A percentile compares a stretch with the other conserved stretches of the same genome.
Conservation (phyloP, 768 basidiomycete genomes). For the Leccinum pellstonianum region DNA sequence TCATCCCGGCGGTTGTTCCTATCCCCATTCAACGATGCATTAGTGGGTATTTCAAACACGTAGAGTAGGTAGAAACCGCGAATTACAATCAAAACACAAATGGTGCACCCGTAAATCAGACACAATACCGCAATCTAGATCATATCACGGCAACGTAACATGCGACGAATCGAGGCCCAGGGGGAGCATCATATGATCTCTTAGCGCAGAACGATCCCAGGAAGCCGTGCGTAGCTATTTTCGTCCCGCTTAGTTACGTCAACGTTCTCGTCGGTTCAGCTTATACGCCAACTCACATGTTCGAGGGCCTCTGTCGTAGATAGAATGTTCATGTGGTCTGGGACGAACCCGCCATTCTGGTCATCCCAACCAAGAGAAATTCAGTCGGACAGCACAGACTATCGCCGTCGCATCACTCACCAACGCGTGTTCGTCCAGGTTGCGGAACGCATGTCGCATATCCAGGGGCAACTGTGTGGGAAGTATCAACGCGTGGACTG, state of each 20-base stretch:
- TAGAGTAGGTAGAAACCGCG: background rate
- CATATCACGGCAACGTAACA: slow-evolving; percentile 18
- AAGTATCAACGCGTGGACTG: slow-evolving; percentile 69
- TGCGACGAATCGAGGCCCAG: slow-evolving; percentile 46
- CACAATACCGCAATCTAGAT: background rate
- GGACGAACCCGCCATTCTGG: slow-evolving; percentile 52
- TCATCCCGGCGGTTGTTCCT: background rate
- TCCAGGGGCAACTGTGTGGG: slow-evolving; percentile 77
- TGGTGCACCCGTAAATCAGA: background rate
- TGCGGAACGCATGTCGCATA: slow-evolving; percentile 63
- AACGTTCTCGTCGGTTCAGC: background rate
- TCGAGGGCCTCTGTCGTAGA: slow-evolving; percentile 51
- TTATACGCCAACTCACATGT: slow-evolving; percentile 45
- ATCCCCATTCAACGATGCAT: background rate
- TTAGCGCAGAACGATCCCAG: slow-evolving; percentile 50
- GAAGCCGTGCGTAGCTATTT: slow-evolving; percentile 50
- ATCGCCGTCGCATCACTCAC: slow-evolving; percentile 38
- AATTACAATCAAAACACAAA: background rate
- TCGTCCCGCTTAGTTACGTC: slow-evolving; percentile 5
- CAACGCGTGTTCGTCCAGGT: slow-evolving; percentile 60
- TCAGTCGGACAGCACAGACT: background rate
- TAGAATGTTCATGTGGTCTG: slow-evolving; percentile 79
- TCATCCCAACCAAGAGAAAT: background rate
- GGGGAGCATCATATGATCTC: slow-evolving; percentile 55
- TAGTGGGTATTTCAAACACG: background rate